Base-by-base conservation (phyloP, 2,329 filamentous ascomycete genomes). In the Verticillium tricorpus region DNA sequence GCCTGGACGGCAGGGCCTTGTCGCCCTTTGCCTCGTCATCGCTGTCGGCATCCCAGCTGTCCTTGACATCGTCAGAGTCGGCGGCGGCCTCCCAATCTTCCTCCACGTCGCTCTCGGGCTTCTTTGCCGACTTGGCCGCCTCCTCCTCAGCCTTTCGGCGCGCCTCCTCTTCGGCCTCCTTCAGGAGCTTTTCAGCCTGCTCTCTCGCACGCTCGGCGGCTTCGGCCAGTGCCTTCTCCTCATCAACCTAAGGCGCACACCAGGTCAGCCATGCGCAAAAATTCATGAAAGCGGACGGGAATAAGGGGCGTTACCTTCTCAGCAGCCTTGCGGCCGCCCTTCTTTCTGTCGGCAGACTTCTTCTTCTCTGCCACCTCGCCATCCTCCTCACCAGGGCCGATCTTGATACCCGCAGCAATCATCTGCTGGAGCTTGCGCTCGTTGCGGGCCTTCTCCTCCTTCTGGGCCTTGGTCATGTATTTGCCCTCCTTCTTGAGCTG, bases 41-140 rank as follows among this genome's bases (percentile, higher is more conserved):
- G 2, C 87, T 89, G 60, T 92, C 90, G 37, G 91, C 93, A 73
- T 98, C 94, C 94, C 94, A 98, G 80, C 89, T 94, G 67, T 97
- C 94, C 77, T 97, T 97, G 70, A 96, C 84, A 63, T 90, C 89
- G 17, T 89, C 86, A 12, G 85, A 86, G 57, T 91, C 90, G 31
- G 88, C 90, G 34, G 90, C 92, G 34, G 88, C 87, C 75, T 97
- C 92, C 93, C 93, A 97, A 75, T 97, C 93, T 39, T 96, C 89
- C 17, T 91, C 89, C 31, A 90, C 74, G 19, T 87, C 87, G 57
- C 85, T 88, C 58, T 82, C 80, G 4, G 72, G 83, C 58, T 84
- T 82, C 69, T 86, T 83, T 34, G 78, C 78, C 19, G 82, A 82
- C 61, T 81, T 81, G 50, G 80, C 81, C 32, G 80, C 83, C 64